Conservation (phyloP, 805 yeast genomes). For the Kodamaea sagamina region DNA sequence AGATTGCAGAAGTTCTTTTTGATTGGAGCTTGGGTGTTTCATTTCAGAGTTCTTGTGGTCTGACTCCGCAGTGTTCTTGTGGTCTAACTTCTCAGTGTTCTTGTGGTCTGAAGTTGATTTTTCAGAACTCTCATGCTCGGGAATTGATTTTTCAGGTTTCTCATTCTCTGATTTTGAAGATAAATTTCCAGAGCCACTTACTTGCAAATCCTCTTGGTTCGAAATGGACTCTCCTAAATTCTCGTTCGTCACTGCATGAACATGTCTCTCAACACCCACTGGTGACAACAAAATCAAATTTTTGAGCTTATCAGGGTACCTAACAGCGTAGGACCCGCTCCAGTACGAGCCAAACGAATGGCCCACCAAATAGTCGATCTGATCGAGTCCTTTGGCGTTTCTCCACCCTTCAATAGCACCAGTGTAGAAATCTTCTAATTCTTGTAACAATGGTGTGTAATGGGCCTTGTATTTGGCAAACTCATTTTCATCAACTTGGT, state of each 20-base stretch:
- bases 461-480: constrained; percentile 33
- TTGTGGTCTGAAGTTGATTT: too few species aligned
- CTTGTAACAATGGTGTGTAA: constrained; percentile 40
- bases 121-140: constrained; percentile 3
- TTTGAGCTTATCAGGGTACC: constrained; percentile 54
- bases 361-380: constrained; percentile 63
- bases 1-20: too few species aligned
- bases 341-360: constrained; percentile 83
- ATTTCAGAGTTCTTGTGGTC: too few species aligned
- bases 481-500: constrained; percentile 26
- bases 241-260: constrained; percentile 57
- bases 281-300: constrained; percentile 69
- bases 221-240: constrained; percentile 4
- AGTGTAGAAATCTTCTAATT: constrained; percentile 57
- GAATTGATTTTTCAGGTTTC: too few species aligned
- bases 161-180: too few species aligned
- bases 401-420: constrained; percentile 71
- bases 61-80: too few species aligned
- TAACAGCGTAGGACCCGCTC: constrained; percentile 62
- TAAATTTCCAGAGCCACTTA: too few species aligned
- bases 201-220: too few species aligned
- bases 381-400: constrained; percentile 43
- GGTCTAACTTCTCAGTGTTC: too few species aligned
- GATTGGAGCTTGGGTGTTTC: too few species aligned
- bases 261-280: constrained; percentile 73